Percentiles rank a stretch among this genome's conserved stretches.
These are phyloP conservation scores for Aegilops bicornis DNA, from an alignment of 176 grass and related monocot species.

Conservation along the genomic window DNA sequence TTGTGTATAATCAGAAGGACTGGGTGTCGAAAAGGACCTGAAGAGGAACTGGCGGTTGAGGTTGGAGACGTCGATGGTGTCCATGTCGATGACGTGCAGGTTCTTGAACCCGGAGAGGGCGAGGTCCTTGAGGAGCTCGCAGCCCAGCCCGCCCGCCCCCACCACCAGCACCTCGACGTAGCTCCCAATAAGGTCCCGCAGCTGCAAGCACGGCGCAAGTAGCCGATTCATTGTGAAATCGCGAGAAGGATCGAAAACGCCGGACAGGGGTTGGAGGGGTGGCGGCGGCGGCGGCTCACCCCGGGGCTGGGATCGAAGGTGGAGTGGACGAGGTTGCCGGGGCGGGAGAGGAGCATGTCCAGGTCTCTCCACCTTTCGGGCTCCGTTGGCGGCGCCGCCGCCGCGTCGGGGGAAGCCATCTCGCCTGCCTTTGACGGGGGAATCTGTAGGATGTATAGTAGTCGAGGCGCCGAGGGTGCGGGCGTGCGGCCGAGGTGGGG, in stretches of 20 bases:
- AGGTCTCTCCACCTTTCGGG: conserved; percentile 76
- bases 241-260: not conserved
- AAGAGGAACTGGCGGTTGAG: conserved; percentile 99
- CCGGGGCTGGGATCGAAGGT: conserved; percentile 57
- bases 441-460: not conserved
- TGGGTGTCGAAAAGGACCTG: conserved; percentile 37
- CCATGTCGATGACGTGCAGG: conserved; percentile 97
- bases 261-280: not conserved
- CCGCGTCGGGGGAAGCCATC: conserved; percentile 42
- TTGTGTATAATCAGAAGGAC: too few species aligned
- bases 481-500: not conserved
- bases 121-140: conserved; percentile 97
- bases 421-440: conserved; percentile 18
- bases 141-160: conserved; percentile 86
- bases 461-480: not conserved
- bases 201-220: conserved; percentile 35
- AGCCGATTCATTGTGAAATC: not conserved
- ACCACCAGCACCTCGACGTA: conserved; percentile 79
- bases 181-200: conserved; percentile 75
- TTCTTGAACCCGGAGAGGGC: conserved; percentile 93
- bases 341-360: conserved; percentile 74
- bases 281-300: conserved; percentile 44
- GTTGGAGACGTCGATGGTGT: conserved; percentile 98
- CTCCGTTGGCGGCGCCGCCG: conserved; percentile 39
- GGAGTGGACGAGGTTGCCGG: conserved; percentile 75